Conservation (phyloP, 257 asterid species). For the Solanum piurae region DNA sequence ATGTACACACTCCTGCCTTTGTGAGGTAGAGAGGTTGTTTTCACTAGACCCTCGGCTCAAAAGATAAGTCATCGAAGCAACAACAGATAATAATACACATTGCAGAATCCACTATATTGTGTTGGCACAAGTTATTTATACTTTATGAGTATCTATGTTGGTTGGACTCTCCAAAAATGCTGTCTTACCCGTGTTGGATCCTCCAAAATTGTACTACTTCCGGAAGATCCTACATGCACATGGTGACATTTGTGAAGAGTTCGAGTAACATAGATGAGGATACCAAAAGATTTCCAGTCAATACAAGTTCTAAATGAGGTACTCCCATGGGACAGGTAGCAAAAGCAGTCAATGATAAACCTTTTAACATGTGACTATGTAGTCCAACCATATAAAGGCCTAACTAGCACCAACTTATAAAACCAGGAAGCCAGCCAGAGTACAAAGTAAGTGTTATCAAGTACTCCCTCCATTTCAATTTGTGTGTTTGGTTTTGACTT, state of each 20-base stretch:
- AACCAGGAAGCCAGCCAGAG: background rate
- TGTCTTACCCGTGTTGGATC: background rate
- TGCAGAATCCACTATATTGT: background rate
- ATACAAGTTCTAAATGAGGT: background rate
- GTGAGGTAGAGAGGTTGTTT: too few relatives aligned
- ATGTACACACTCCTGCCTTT: too few relatives aligned
- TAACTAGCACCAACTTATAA: background rate
- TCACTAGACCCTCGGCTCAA: too few relatives aligned
- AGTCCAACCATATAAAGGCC: background rate
- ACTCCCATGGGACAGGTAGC: background rate
- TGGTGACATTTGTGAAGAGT: background rate
- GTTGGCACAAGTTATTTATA: background rate
- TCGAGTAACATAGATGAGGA: background rate
- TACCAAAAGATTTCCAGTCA: background rate
- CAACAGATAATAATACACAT: background rate
- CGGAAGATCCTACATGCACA: background rate
- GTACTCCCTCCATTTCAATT: background rate
- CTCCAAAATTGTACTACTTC: background rate
- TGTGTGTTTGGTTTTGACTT: background rate
- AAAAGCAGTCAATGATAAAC: background rate
- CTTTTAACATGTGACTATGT: background rate
- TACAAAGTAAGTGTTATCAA: background rate
- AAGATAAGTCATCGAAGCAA: too few relatives aligned
- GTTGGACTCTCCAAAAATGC: too few relatives aligned
- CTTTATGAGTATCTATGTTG: too few relatives aligned